Conservation (phyloP, 1,284 basidiomycete species). For the Cutaneotrichosporon sp. region DNA sequence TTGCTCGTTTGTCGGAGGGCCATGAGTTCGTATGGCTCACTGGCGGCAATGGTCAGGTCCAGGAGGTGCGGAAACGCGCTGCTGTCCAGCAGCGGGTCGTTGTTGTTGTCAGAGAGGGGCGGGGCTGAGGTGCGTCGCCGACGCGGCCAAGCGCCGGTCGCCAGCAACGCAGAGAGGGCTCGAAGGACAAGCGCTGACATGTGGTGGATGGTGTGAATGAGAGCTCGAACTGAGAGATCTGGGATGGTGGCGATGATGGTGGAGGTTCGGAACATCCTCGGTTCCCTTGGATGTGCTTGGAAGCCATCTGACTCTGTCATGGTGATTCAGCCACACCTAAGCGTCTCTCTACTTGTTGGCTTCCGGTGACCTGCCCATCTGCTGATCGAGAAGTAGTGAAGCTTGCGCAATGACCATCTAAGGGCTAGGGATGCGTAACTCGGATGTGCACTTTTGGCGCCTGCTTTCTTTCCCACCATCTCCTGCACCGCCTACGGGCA, state of each 20-base stretch:
- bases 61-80: constrained; percentile 3
- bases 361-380: neutral
- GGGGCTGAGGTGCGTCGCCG: neutral
- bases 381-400: neutral
- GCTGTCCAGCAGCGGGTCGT: neutral
- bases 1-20: constrained; percentile 1
- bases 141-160: neutral
- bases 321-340: neutral
- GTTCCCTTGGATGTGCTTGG: neutral
- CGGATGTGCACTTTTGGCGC: no score
- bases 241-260: neutral
- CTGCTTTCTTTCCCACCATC: no score
- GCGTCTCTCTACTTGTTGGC: neutral
- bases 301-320: neutral
- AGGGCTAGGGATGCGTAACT: no score
- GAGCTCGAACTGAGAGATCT: neutral
- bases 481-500: no score
- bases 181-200: neutral
- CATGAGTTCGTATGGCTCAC: neutral
- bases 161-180: neutral
- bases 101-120: neutral
- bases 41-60: neutral
- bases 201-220: neutral
- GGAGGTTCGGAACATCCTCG: neutral
- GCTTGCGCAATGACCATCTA: neutral